Percentiles rank a stretch among this genome's conserved stretches.
phyloP scores from a whole-genome alignment of 176 grass and related monocot genomes.

The Thalia dealbata region DNA sequence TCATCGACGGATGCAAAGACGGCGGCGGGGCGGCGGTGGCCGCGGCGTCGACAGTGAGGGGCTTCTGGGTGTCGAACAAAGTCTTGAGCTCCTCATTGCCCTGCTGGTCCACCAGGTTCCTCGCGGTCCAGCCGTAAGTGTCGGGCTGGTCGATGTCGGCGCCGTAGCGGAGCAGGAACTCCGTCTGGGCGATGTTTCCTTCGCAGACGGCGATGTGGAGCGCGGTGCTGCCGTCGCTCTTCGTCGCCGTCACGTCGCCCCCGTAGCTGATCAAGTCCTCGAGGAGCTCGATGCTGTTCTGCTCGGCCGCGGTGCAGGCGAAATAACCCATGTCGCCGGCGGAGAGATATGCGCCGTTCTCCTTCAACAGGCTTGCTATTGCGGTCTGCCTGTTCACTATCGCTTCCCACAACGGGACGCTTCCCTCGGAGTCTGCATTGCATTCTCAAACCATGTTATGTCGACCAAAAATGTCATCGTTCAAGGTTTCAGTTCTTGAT shows the following conservation, averaged over 20 bases:
- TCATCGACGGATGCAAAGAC: neutral
- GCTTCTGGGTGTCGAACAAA: slow-evolving; percentile 34
- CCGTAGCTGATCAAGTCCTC: slow-evolving; percentile 42
- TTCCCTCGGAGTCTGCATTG: slow-evolving; percentile 59
- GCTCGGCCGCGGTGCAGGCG: slow-evolving; percentile 42
- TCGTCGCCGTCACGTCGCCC: slow-evolving; percentile 27
- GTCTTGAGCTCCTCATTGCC: slow-evolving; percentile 54
- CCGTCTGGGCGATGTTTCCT: slow-evolving; percentile 41
- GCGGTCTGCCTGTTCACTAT: slow-evolving; percentile 40
- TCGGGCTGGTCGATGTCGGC: slow-evolving; percentile 53
- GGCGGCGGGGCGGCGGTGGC: neutral
- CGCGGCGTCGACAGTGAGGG: slow-evolving; percentile 1
- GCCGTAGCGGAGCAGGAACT: slow-evolving; percentile 47
- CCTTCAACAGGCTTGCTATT: slow-evolving; percentile 35
- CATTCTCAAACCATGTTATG: neutral
- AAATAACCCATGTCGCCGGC: slow-evolving; percentile 45
- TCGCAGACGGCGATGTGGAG: slow-evolving; percentile 73
- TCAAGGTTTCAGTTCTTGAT: no score
- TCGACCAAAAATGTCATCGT: no score
- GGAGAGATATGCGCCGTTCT: slow-evolving; percentile 53
- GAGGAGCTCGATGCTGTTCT: slow-evolving; percentile 47
- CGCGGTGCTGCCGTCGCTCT: slow-evolving; percentile 46
- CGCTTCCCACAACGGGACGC: slow-evolving; percentile 76
- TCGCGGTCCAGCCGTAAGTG: slow-evolving; percentile 47
- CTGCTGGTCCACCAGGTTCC: slow-evolving; percentile 69